phyloP scores from a whole-genome alignment of 371 early-diverging fungal species.

The Apophysomyces variabilis region DNA sequence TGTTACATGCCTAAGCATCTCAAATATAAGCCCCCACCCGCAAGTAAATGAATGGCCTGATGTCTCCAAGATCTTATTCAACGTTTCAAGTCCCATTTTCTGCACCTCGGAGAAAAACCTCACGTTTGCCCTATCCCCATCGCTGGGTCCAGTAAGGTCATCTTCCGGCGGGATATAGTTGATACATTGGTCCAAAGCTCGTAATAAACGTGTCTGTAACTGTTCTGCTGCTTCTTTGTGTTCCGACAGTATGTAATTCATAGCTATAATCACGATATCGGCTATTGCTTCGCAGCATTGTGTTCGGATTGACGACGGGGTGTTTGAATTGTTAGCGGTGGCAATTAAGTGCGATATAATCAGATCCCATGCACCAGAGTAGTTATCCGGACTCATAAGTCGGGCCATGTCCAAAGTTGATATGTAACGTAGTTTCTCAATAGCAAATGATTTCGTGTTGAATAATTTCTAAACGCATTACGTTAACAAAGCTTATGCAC shows the following conservation, averaged over 20 bases:
- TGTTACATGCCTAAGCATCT: conserved; percentile 76
- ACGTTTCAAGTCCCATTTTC: conserved; percentile 84
- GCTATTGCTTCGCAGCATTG: conserved; percentile 86
- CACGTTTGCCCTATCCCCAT: conserved; percentile 13
- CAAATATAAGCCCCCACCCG: conserved; percentile 92
- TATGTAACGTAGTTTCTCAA: conserved; percentile 81
- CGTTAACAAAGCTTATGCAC: not conserved
- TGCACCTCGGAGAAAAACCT: conserved; percentile 71
- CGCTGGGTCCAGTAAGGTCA: conserved; percentile 21
- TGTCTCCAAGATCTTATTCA: conserved; percentile 88
- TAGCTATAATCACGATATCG: conserved; percentile 77
- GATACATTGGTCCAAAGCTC: conserved; percentile 51
- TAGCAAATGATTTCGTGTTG: conserved; percentile 83
- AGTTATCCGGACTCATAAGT: conserved; percentile 58
- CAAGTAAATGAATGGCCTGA: conserved; percentile 87
- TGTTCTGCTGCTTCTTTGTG: conserved; percentile 58
- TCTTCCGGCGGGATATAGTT: conserved; percentile 29
- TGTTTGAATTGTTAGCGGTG: conserved; percentile 68
- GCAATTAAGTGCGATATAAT: conserved; percentile 80
- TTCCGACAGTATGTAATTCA: conserved; percentile 66
- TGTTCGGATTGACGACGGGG: conserved; percentile 68
- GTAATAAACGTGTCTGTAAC: conserved; percentile 56
- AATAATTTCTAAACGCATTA: conserved; percentile 51
- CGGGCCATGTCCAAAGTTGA: conserved; percentile 71
- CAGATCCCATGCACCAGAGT: conserved; percentile 67